phyloP scores from a whole-genome alignment of 2,329 filamentous ascomycete species.

The Elsinoe arachidis region DNA sequence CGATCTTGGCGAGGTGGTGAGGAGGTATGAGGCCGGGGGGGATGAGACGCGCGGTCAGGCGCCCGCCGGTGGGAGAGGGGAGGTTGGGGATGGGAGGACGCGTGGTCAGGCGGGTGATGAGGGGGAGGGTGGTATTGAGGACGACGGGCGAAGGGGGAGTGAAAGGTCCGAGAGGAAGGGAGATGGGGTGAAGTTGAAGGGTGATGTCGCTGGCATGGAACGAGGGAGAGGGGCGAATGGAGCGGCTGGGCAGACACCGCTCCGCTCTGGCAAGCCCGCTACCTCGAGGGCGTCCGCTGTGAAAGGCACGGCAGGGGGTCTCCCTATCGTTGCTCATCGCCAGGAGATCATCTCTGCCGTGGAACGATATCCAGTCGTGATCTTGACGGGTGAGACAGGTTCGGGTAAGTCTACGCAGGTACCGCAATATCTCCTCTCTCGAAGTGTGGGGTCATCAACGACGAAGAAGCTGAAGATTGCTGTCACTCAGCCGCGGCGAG shows the following conservation, averaged over 20 bases:
- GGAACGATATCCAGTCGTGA: constrained; percentile 57
- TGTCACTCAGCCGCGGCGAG: constrained; percentile 86
- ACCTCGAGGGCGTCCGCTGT: no score
- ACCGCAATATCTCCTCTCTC: constrained; percentile 68
- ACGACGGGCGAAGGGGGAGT: not conserved
- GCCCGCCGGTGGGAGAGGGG: no score
- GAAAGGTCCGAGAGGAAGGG: not conserved
- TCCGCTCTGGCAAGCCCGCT: not conserved
- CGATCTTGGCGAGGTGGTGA: not conserved
- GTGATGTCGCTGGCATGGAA: not conserved
- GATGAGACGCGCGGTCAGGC: not conserved
- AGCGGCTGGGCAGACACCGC: not conserved
- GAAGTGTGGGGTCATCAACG: constrained; percentile 45
- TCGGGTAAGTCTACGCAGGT: constrained; percentile 96
- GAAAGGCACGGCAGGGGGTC: constrained; percentile 18
- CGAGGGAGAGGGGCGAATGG: not conserved
- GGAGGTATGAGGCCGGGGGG: not conserved
- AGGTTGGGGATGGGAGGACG: not conserved
- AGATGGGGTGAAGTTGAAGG: not conserved
- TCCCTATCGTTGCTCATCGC: constrained; percentile 74
- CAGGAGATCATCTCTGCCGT: constrained; percentile 60
- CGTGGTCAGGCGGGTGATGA: not conserved
- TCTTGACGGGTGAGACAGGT: constrained; percentile 88
- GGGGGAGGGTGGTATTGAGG: not conserved
- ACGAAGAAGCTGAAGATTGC: constrained; percentile 86